Base-by-base conservation (phyloP, 2,329 filamentous ascomycete species). In the Diplocarpon rosae region DNA sequence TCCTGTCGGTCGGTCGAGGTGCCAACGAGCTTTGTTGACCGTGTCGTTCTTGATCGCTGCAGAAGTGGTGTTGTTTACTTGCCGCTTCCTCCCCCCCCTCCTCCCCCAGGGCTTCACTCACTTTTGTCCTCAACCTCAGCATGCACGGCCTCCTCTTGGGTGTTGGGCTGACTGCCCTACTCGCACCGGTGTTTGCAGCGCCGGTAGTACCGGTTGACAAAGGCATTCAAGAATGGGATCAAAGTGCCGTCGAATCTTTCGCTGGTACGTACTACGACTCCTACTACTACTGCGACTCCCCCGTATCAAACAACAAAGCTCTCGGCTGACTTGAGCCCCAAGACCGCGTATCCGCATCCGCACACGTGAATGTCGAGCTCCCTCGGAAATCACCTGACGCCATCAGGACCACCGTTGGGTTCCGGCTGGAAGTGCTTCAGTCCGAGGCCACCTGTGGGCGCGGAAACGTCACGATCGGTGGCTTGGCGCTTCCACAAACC, bases 391-490 rank as follows among this genome's bases (percentile, higher is more conserved):
- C 55, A 57, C 47, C 42, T 54, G 51, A 56, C 42, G 39, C 51
- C 17, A 36, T 44, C 6, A 35, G 9, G 5, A 40, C 47, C 14
- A 28, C 48, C 3, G 20, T 59, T 5, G 41, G 34, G 27, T 52
- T 75, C 39, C 63, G 63, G 37, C 55, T 75, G 37, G 65, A 71
- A 49, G 59, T 75, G 31, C 56, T 66, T 28, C 65, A 69, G 46
- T 68, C 70, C 9, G 59, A 61, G 9, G 57, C 64, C n/a, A 61
- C 66, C 20, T 75, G 72, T 52, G 70, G 66, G 2, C 62, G 61
- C 53, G 66, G 65, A 50, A 70, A 69, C 50, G 61, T 73, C 46
- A 67, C 65, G 14, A 55, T 76, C 47, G 68, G 73, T 55, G 68
- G 66, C 46, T 64, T 69, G 46, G 32, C 56, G 5, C 60, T 75